Base-by-base conservation (phyloP, 345 rosid genomes). In the Citrus mangshanensis region DNA sequence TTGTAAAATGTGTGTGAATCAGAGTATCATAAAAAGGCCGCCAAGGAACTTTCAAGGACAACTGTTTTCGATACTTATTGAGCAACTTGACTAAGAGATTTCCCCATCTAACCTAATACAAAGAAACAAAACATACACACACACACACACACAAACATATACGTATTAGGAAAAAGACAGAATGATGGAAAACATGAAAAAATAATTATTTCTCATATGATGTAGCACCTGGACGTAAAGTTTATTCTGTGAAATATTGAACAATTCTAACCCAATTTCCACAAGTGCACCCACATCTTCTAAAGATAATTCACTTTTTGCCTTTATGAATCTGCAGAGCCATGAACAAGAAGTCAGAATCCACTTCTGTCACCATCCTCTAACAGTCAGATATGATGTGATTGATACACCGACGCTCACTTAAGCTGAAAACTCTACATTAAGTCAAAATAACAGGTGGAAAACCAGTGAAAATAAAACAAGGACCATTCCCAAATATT, bases 91-190 rank as follows among this genome's bases (percentile, higher is more conserved):
- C 93, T 86, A 93, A 83, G 73, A 90, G 69, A 85, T 86, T 88
- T 83, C 99, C 97, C 99, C 99, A 96, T 87, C 99, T 89, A 87
- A 94, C 97, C 99, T 96, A 82, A 85, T 73, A 70, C 72, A 83
- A 79, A 75, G 59, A 49, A 76, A 80, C 32, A 40, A 71, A 54
- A 77, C 61, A 77, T 1, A 12, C 1, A 42, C 3, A 42, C 3
- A 35, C 37, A 34, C 35, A 34, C 37, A 35, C 7, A 35, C 37
- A 35, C 37, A n/a, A n/a, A n/a, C n/a, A 35, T 35, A 35, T 6
- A 12, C 2, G 68, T 66, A 59, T 1, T 73, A 58, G 51, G 56
- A 59, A 77, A 80, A 82, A 77, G 30, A 67, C 25, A 68, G 59
- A 77, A 59, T 24, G 22, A 54, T 22, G 71, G 40, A 81, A 78